Evolutionary conservation across 2,329 filamentous ascomycete species (phyloP), one percentile per base, ranked within the genome.

Genomic region (Calonectria fujianensis): DNA sequence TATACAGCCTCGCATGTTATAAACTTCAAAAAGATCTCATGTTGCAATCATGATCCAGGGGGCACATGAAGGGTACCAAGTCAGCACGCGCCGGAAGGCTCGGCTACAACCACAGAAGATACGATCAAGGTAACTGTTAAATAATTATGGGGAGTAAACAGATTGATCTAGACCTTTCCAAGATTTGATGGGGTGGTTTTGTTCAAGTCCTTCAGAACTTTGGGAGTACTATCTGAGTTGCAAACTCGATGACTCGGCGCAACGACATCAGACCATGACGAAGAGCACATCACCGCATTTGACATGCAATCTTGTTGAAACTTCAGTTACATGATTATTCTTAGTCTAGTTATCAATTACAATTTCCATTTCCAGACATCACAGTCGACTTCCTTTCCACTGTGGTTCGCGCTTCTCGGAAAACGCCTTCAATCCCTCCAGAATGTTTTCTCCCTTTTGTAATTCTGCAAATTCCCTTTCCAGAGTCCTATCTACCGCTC

Each of bases 371-470:
- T 24, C 4, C 6, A 13, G 20, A 51, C 0, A 2, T 69, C 45
- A 73, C 27, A 73, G 18, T 18, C 69, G 45, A 41, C 89, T 91
- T 67, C 89, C 86, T 74, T 87, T 89, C 93, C 93, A 95, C 51
- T 84, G 85, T 1, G 93, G 91, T 84, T 90, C 89, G 80, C 92
- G 88, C 87, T 92, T 94, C 87, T 95, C 93, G 11, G 93, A 90
- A 85, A 95, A 95, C 64, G 93, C 93, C 82, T 81, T 88, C 27
- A 95, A 86, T 0, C 94, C 94, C 84, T 95, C 93, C 51, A 88
- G 88, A 82, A 94, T 91, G 83, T 95, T 95, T 78, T 93, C 91
- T 0, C 91, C 93, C 11, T 86, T 88, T 77, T 91, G 86, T 57
- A 95, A 87, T 76, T 87, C 87, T 45, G 86, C 86, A 79, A 90